phyloP scores from a whole-genome alignment of 768 basidiomycete species.

The Rhizopogon vulgaris region DNA sequence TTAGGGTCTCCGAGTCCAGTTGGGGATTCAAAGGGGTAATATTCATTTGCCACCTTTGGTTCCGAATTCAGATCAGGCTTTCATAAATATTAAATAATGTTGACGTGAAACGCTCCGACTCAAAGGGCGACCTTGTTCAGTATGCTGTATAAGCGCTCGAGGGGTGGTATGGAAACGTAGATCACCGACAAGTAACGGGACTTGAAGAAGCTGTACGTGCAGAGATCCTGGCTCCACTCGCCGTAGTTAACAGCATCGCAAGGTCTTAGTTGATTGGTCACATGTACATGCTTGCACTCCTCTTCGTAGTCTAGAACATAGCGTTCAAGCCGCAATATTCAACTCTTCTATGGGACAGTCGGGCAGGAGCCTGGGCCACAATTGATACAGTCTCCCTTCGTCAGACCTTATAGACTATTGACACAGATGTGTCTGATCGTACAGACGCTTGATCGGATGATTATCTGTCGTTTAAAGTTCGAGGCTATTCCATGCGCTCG shows the following conservation, averaged over 20 bases:
- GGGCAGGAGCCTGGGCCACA: too few species aligned
- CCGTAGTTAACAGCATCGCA: constrained; percentile 30
- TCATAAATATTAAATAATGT: too few species aligned
- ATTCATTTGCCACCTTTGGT: too few species aligned
- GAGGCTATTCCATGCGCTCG: constrained; percentile 48
- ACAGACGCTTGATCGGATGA: constrained; percentile 43
- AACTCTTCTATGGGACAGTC: constrained; percentile 49
- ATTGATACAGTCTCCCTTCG: too few species aligned
- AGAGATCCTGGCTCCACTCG: constrained; percentile 50
- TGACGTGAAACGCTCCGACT: neutral
- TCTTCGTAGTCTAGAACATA: constrained; percentile 52
- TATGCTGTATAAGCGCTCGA: too few species aligned
- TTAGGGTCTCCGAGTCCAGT: too few species aligned
- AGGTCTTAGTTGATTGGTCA: constrained; percentile 31
- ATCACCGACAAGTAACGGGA: constrained; percentile 35
- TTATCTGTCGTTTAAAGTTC: constrained; percentile 53
- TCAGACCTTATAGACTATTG: too few species aligned
- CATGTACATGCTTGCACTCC: constrained; percentile 52
- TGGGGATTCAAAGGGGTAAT: too few species aligned
- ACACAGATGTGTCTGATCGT: constrained; percentile 49
- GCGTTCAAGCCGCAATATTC: constrained; percentile 43
- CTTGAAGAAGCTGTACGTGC: constrained; percentile 51
- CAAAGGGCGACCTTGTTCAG: constrained; percentile 19
- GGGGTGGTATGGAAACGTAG: constrained; percentile 59
- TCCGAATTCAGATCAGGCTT: too few species aligned